Evolutionary conservation across 164 flowering plant genomes (phyloP).

Genomic region (Brasenia schreberi): DNA sequence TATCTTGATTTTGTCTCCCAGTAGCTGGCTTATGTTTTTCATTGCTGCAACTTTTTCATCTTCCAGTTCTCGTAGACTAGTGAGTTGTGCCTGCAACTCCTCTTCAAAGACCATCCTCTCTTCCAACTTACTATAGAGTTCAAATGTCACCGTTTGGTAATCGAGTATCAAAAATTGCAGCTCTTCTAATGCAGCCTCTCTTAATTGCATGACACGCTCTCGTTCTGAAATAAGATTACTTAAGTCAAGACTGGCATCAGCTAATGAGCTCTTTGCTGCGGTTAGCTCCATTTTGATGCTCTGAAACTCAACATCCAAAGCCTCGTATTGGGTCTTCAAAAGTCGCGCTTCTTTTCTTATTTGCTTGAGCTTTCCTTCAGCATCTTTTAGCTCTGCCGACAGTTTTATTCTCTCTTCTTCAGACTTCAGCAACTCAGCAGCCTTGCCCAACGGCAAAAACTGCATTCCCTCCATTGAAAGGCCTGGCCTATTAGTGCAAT

Average conservation of each 20-base stretch:
- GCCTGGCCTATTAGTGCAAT: constrained; percentile 43
- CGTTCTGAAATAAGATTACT: constrained; percentile 30
- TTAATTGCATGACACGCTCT: constrained; percentile 30
- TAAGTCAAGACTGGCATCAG: constrained; percentile 31
- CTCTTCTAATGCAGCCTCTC: constrained; percentile 32
- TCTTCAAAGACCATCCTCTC: constrained; percentile 40
- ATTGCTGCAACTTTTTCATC: constrained; percentile 12
- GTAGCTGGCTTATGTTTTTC: constrained; percentile 19
- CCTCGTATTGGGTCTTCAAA: constrained; percentile 20
- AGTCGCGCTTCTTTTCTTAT: constrained; percentile 31
- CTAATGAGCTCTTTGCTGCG: constrained; percentile 4
- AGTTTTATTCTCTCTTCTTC: constrained; percentile 74
- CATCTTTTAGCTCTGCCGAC: constrained; percentile 38
- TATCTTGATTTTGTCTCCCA: constrained; percentile 28
- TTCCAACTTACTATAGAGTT: constrained; percentile 30
- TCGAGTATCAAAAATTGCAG: constrained; percentile 38
- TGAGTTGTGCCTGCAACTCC: constrained; percentile 23
- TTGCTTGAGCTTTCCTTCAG: constrained; percentile 32
- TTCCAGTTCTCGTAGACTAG: constrained; percentile 22
- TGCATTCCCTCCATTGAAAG: constrained; percentile 12
- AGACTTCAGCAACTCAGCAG: constrained; percentile 62
- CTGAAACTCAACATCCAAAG: constrained; percentile 26
- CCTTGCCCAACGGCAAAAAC: constrained; percentile 52
- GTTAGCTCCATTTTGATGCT: constrained; percentile 14
- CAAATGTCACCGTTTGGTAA: constrained; percentile 37